These are phyloP conservation scores for Artemisia annua DNA, from an alignment of 129 eudicot genomes.

Conservation along the genomic window DNA sequence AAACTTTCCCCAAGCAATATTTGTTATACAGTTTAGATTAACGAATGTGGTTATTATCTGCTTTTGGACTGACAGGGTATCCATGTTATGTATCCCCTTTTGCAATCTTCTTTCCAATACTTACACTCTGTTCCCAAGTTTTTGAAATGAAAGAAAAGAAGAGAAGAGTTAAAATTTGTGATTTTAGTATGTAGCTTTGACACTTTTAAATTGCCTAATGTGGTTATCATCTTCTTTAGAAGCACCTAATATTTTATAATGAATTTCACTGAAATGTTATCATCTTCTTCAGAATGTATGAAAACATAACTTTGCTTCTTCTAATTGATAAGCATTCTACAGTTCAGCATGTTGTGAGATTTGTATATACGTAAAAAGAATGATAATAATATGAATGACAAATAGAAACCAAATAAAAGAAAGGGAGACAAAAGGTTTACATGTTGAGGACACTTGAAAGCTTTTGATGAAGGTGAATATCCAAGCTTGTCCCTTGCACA, in stretches of 20 bases:
- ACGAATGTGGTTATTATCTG: no score
- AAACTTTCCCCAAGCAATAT: neutral
- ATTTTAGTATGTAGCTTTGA: neutral
- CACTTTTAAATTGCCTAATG: no score
- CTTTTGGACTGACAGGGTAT: no score
- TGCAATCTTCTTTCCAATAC: neutral
- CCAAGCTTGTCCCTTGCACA: slow-evolving; percentile 60
- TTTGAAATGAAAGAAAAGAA: no score
- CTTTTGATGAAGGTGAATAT: slow-evolving; percentile 39
- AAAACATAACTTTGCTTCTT: neutral
- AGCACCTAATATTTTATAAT: neutral
- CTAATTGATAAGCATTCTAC: neutral
- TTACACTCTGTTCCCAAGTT: no score
- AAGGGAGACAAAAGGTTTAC: slow-evolving; percentile 38
- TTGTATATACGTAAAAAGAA: neutral
- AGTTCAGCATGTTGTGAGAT: slow-evolving; percentile 4
- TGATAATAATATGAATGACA: neutral
- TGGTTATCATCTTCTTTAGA: neutral
- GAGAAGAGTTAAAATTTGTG: no score
- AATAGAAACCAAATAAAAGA: neutral
- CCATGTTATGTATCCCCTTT: neutral
- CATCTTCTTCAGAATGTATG: neutral
- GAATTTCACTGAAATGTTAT: neutral
- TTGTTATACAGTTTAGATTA: neutral
- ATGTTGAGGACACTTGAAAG: slow-evolving; percentile 94